A percentile compares a stretch with the other conserved stretches of the same genome.
Evolutionary conservation across 2,329 filamentous ascomycete species (phyloP).

Genomic region (Cylindrodendrum hubeiense): DNA sequence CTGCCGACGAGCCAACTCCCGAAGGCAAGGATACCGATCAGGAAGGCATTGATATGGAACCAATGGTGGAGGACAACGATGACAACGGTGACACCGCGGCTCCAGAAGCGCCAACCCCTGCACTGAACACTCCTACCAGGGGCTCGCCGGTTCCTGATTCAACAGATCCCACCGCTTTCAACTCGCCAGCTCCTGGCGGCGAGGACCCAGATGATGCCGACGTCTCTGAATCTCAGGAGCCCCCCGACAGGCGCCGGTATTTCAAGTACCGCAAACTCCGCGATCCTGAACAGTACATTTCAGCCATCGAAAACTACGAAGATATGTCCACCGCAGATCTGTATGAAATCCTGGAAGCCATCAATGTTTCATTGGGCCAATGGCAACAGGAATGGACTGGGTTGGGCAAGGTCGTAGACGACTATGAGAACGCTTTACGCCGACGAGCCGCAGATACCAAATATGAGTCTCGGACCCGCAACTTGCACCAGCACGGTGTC

Average conservation of each 20-base stretch:
- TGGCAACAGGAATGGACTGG: conserved; percentile 69
- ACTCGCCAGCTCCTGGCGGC: conserved; percentile 53
- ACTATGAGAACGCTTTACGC: conserved; percentile 68
- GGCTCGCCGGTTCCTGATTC: conserved; percentile 56
- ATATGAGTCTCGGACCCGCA: conserved; percentile 59
- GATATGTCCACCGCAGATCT: conserved; percentile 62
- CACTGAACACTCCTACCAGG: conserved; percentile 53
- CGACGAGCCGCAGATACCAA: conserved; percentile 63
- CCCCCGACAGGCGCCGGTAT: conserved; percentile 43
- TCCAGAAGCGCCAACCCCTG: conserved; percentile 51
- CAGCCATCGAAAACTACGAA: conserved; percentile 63
- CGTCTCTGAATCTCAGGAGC: conserved; percentile 50
- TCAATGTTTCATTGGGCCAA: conserved; percentile 59
- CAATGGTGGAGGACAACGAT: conserved; percentile 49
- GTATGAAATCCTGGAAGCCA: conserved; percentile 57
- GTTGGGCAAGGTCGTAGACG: conserved; percentile 64
- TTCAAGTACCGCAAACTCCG: conserved; percentile 65
- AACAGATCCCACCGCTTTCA: conserved; percentile 51
- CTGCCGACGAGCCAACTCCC: conserved; percentile 46
- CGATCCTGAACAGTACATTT: conserved; percentile 61
- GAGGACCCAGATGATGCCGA: conserved; percentile 54
- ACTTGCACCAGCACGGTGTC: conserved; percentile 54
- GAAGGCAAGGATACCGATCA: conserved; percentile 49
- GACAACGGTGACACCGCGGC: conserved; percentile 46
- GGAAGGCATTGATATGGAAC: conserved; percentile 47